Conservation (phyloP, 768 basidiomycete genomes). For the Termitomyces sp. region DNA sequence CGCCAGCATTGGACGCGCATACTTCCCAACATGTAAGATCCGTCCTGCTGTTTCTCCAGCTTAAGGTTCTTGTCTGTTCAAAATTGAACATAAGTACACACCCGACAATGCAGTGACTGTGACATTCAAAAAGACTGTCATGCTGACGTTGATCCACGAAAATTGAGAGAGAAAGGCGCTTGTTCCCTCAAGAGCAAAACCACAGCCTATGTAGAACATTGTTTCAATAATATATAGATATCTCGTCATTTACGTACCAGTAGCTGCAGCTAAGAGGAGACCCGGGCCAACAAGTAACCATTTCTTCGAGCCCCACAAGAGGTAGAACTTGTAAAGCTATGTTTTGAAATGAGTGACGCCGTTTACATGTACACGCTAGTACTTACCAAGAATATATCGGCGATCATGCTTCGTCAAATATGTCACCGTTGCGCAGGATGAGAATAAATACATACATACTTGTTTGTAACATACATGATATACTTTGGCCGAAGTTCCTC, state of each 20-base stretch:
- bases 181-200: slow-evolving; percentile 11
- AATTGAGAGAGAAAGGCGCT: slow-evolving; percentile 13
- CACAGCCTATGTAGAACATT: slow-evolving; percentile 12
- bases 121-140: slow-evolving; percentile 29
- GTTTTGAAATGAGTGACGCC: not conserved
- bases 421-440: not conserved
- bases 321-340: slow-evolving; percentile 16
- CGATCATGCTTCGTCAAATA: slow-evolving; percentile 7
- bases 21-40: slow-evolving; percentile 26
- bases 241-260: slow-evolving; percentile 7
- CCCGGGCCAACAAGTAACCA: slow-evolving; percentile 9
- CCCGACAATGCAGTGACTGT: slow-evolving; percentile 28
- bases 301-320: slow-evolving; percentile 10
- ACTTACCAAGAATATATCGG: slow-evolving; percentile 12
- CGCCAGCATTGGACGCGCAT: slow-evolving; percentile 20
- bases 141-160: slow-evolving; percentile 26
- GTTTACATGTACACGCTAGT: not conserved
- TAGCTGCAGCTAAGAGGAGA: slow-evolving; percentile 8
- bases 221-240: not conserved
- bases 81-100: slow-evolving; percentile 10
- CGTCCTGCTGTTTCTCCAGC: slow-evolving; percentile 22
- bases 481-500: slow-evolving; percentile 13
- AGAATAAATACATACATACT: slow-evolving; percentile 4
- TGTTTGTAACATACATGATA: slow-evolving; percentile 14
- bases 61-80: not conserved